Evolutionary conservation across 495 filamentous ascomycete genomes (phyloP).

Genomic region (Aspergillus funiculosus): DNA sequence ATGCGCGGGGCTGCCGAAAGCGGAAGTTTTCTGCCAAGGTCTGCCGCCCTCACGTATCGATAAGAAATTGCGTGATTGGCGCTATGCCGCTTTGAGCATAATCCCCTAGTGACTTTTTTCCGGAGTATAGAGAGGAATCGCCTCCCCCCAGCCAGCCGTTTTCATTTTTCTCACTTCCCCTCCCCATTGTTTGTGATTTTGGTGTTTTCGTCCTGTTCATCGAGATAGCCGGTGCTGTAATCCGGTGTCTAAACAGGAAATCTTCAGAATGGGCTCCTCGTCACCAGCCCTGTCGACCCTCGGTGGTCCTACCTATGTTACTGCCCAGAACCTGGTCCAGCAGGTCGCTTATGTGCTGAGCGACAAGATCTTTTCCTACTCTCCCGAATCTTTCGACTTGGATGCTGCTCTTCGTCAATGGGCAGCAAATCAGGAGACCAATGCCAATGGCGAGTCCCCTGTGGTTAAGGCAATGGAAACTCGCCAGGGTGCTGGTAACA

Average conservation of each 20-base stretch:
- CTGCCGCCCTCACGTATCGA: conserved; percentile 26
- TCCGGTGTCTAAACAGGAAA: conserved; percentile 29
- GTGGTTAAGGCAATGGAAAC: conserved; percentile 76
- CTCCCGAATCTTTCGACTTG: conserved; percentile 84
- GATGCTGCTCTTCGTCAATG: conserved; percentile 76
- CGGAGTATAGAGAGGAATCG: conserved; percentile 4
- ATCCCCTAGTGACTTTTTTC: conserved; percentile 35
- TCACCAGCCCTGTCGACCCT: conserved; percentile 53
- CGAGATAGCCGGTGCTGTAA: conserved; percentile 22
- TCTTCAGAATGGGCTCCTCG: conserved; percentile 33
- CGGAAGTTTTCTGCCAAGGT: conserved; percentile 21
- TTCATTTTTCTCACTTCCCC: conserved; percentile 21
- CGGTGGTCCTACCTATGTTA: conserved; percentile 82
- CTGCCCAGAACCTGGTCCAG: conserved; percentile 86
- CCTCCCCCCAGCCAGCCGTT: conserved; percentile 5
- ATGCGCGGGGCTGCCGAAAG: conserved; percentile 20
- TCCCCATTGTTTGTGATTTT: conserved; percentile 13
- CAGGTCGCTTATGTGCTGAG: conserved; percentile 91
- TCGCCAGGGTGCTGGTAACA: conserved; percentile 79
- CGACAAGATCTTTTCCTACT: conserved; percentile 95
- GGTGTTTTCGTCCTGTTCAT: conserved; percentile 22
- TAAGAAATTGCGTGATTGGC: conserved; percentile 42
- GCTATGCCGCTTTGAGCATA: conserved; percentile 34
- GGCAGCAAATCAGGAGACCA: conserved; percentile 58
- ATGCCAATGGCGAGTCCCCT: conserved; percentile 76